Evolutionary conservation across 2,329 filamentous ascomycete species (phyloP), one percentile per base, ranked within the genome.

Genomic region (Penicillium sp.): DNA sequence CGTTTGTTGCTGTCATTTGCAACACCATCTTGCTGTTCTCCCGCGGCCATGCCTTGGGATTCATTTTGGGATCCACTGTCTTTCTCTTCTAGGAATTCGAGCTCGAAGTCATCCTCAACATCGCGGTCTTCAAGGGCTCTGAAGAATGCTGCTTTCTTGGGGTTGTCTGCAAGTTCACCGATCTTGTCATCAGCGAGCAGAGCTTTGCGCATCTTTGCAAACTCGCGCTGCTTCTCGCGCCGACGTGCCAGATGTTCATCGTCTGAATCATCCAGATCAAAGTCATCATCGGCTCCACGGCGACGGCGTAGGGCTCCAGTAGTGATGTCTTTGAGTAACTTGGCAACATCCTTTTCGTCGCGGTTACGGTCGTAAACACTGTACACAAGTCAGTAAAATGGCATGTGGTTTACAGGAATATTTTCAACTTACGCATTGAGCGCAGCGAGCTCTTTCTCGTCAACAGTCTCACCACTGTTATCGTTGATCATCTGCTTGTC

Each of bases 401-500:
- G 5, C 11, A 9, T 33, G 23, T 43, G n/a, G 6, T 15, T 6
- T 23, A 15, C 2, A n/a, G 14, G 15, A 15, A 11, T 7, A 8
- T 25, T 25, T 5, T 44, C 26, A 20, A 86, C 90, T 82, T 85
- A 94, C 89, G 92, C 92, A 75, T 89, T 91, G 67, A 94, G 88
- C 22, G 90, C 92, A 41, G 93, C 93, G 55, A 97, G 77, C 71
- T 91, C 85, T 43, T 87, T 82, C 70, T 92, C 90, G 59, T 97
- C 88, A 4, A 85, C 85, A n/a, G 89, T 82, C 60, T 93, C 87
- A 29, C 86, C 84, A 53, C 84, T 85, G 23, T 88, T 85, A 67
- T 97, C 92, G 67, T 94, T 89, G 68, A 99, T 96, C 85, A 99
- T 95, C 59, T 91, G 87, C 64, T 89, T 84, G 59, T 94, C 84